A percentile compares a stretch with the other conserved stretches of the same genome.
phyloP scores from a whole-genome alignment of 2,329 filamentous ascomycete genomes.

The Scortechinia acanthostroma region DNA sequence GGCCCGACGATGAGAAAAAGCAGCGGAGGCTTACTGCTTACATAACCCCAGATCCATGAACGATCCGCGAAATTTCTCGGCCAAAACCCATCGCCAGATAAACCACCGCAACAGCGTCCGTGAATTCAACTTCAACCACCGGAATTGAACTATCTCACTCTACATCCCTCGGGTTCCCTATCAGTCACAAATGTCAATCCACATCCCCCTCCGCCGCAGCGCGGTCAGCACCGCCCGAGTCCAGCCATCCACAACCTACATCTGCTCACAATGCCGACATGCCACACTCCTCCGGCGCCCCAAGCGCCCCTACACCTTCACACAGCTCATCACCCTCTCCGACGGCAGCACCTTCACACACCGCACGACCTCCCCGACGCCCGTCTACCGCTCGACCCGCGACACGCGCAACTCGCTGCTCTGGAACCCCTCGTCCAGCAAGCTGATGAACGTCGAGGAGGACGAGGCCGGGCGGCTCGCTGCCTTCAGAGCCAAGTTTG shows the following conservation, averaged over 20 bases:
- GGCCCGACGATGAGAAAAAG: no score
- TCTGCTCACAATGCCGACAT: conserved; percentile 42
- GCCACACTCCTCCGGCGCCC: conserved; percentile 63
- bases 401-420: conserved; percentile 59
- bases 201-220: neutral
- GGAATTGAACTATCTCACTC: no score
- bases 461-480: conserved; percentile 60
- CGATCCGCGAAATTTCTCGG: conserved; percentile 19
- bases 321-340: conserved; percentile 60
- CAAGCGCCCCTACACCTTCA: conserved; percentile 65
- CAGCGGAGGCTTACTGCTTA: conserved; percentile 12
- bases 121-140: neutral
- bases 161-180: no score
- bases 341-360: conserved; percentile 56
- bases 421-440: conserved; percentile 59
- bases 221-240: neutral
- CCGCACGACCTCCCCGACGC: conserved; percentile 40
- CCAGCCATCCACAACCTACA: neutral
- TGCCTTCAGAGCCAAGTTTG: conserved; percentile 55
- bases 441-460: conserved; percentile 57
- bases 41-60: conserved; percentile 13
- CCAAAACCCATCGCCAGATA: conserved; percentile 4
- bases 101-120: neutral
- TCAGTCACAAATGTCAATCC: neutral
- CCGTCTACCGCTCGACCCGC: conserved; percentile 26